Evolutionary conservation across 192 early-diverging fungal species (phyloP).

Genomic region (Neocallimastix lanati): DNA sequence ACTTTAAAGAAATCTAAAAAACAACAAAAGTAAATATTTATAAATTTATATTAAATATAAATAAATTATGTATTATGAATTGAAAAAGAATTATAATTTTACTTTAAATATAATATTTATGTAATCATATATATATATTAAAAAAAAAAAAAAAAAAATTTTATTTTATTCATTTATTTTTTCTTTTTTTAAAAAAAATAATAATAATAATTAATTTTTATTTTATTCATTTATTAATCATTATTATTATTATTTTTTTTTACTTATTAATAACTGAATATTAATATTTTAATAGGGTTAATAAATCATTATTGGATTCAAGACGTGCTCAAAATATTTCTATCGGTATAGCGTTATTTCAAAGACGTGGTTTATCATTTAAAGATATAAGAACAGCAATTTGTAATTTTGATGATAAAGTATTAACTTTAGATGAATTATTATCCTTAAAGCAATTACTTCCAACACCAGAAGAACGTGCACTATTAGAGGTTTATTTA

Average conservation of each 20-base stretch:
- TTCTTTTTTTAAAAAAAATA: too few relatives aligned
- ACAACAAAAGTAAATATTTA: conserved; percentile 5
- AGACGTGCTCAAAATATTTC: conserved; percentile 34
- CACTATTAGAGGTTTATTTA: conserved; percentile 6
- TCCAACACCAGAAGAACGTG: conserved; percentile 21
- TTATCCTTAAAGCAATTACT: conserved; percentile 18
- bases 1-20: conserved; percentile 7
- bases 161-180: too few relatives aligned
- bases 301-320: conserved; percentile 16
- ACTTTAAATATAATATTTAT: too few relatives aligned
- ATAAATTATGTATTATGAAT: too few relatives aligned
- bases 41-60: background rate
- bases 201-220: too few relatives aligned
- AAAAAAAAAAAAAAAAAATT: too few relatives aligned
- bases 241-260: background rate
- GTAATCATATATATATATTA: too few relatives aligned
- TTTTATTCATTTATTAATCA: too few relatives aligned
- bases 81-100: too few relatives aligned
- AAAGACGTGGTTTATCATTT: conserved; percentile 16
- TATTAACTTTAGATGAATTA: conserved; percentile 20
- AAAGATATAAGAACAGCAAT: conserved; percentile 9
- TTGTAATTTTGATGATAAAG: conserved; percentile 9
- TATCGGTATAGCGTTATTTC: conserved; percentile 25
- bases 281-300: too few relatives aligned
- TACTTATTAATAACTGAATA: background rate